phyloP scores from a whole-genome alignment of 805 yeast genomes.

The Wickerhamomyces mucosus region DNA sequence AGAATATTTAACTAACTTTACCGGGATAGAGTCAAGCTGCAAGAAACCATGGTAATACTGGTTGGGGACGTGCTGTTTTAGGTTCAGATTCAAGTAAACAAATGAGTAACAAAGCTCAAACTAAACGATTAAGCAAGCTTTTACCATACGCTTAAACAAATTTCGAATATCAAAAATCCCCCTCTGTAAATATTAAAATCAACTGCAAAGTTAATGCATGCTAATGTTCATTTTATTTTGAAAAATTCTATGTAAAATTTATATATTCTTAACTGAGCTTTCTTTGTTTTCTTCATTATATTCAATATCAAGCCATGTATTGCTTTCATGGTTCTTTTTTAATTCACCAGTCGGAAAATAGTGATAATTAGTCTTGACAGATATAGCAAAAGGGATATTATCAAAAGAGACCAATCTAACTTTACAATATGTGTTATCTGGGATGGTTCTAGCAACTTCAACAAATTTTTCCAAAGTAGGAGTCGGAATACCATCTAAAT shows the following conservation, averaged over 20 bases:
- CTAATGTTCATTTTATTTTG: neutral
- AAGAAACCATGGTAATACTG: constrained; percentile 87
- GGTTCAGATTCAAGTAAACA: constrained; percentile 52
- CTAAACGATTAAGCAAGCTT: constrained; percentile 47
- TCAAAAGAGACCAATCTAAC: constrained; percentile 78
- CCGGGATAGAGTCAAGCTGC: too few species aligned
- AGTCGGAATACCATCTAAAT: constrained; percentile 71
- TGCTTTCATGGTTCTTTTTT: constrained; percentile 34
- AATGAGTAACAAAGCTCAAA: constrained; percentile 44
- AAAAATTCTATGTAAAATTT: neutral
- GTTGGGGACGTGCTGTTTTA: constrained; percentile 62
- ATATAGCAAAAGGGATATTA: constrained; percentile 76
- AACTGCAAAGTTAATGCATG: neutral
- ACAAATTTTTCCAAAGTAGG: constrained; percentile 61
- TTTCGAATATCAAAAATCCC: neutral
- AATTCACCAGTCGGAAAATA: constrained; percentile 72
- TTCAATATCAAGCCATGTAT: constrained; percentile 47
- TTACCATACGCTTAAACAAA: constrained; percentile 22
- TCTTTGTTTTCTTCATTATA: constrained; percentile 28
- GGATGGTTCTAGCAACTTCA: constrained; percentile 54
- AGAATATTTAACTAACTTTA: constrained; percentile 3
- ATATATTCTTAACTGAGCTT: constrained; percentile 12
- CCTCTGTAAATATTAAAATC: constrained; percentile 1
- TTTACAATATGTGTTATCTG: constrained; percentile 75
- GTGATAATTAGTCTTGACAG: constrained; percentile 80